phyloP scores from a whole-genome alignment of 495 filamentous ascomycete genomes.

The Penicillium manginii region DNA sequence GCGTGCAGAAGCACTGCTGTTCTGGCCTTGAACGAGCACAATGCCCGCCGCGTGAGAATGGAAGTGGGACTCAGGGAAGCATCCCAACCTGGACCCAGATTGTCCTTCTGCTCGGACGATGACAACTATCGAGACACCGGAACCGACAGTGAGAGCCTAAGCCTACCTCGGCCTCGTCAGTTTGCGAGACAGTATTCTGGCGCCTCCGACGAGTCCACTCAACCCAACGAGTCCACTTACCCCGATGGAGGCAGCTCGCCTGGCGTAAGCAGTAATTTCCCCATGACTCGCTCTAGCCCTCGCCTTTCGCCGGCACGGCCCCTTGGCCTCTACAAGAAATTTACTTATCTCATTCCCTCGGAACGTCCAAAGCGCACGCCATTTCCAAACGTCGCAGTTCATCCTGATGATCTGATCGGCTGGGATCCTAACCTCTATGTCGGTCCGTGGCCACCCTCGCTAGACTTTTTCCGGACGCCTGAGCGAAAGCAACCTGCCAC shows the following conservation, averaged over 20 bases:
- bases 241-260: too few species aligned
- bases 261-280: too few species aligned
- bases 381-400: neutral
- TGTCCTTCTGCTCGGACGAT: neutral
- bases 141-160: neutral
- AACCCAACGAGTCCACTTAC: neutral
- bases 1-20: constrained; percentile 27
- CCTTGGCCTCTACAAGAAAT: too few species aligned
- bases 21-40: constrained; percentile 49
- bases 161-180: neutral
- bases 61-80: neutral
- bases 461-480: neutral
- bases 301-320: too few species aligned
- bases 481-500: neutral
- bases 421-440: neutral
- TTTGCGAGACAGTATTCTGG: neutral
- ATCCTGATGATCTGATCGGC: constrained; percentile 6
- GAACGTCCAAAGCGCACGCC: neutral
- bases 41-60: constrained; percentile 52
- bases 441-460: neutral
- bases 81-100: neutral
- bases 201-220: neutral
- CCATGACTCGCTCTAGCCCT: too few species aligned
- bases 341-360: too few species aligned
- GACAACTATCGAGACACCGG: neutral